Evolutionary conservation across 2,329 filamentous ascomycete species (phyloP).

Genomic region (Orbilia ellipsospora): DNA sequence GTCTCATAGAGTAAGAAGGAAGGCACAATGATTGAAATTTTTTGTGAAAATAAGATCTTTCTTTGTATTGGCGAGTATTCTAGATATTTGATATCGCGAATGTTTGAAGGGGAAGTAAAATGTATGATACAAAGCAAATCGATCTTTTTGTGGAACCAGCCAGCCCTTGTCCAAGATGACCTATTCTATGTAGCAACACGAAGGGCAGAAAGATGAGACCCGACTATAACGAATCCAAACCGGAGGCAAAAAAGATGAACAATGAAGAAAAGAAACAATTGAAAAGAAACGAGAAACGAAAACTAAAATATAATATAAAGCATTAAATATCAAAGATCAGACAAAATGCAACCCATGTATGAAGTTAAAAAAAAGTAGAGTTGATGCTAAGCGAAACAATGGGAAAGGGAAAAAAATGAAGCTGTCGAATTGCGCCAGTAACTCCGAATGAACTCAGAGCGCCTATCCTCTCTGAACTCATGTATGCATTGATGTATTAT

Average conservation of each 20-base stretch:
- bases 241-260: background rate
- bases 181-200: constrained; percentile 24
- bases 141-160: constrained; percentile 41
- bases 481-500: constrained; percentile 47
- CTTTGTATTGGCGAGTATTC: constrained; percentile 23
- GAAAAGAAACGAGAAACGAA: constrained; percentile 47
- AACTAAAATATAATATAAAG: constrained; percentile 12
- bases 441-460: constrained; percentile 45
- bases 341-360: constrained; percentile 8
- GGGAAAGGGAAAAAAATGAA: constrained; percentile 14
- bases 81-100: constrained; percentile 17
- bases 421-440: constrained; percentile 40
- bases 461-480: constrained; percentile 16
- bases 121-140: constrained; percentile 41
- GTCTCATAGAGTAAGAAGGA: background rate
- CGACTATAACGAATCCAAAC: constrained; percentile 7
- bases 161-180: constrained; percentile 33
- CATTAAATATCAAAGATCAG: background rate
- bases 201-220: constrained; percentile 3
- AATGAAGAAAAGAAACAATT: background rate
- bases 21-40: background rate
- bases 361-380: constrained; percentile 18
- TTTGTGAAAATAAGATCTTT: constrained; percentile 19
- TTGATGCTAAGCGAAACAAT: constrained; percentile 12
- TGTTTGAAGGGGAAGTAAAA: constrained; percentile 2